Evolutionary conservation across 2,329 filamentous ascomycete genomes (phyloP), one percentile per base, ranked within the genome.

Genomic region (Curvularia lunata): DNA sequence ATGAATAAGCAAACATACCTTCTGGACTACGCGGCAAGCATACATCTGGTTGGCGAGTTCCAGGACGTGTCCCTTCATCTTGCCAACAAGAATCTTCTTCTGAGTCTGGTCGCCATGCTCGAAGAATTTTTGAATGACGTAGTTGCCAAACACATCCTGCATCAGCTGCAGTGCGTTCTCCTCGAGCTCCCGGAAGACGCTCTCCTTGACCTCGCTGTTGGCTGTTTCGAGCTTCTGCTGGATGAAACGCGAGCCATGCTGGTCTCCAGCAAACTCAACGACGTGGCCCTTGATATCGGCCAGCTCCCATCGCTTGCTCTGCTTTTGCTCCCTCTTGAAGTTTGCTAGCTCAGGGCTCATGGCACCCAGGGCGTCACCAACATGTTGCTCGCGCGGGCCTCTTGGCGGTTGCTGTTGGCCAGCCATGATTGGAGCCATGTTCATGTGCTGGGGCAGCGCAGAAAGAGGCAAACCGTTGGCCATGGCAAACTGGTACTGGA

Each of bases 111-210:
- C 96, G 38, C 95, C 94, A 75, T 98, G 92, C 75, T 98, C 94
- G 62, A 98, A 97, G 73, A 98, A 88, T 75, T 97, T 98, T 72
- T 99, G 95, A 38, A 98, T 93, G 34, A 99, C 95, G 72, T 98
- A 99, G 76, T 99, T 99, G 52, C 95, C 95, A 72, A 97, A 99
- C 0, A 98, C 89, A 75, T 98, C 95, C 45, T 89, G 94, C 92
- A 97, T 97, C 47, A 99, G 81, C 71, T 94, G 92, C 28, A 96
- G 78, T 1, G 90, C 87, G 65, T 99, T 95, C 0, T 88, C 86
- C 67, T 91, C 85, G 45, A 99, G 92, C 76, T 98, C 95, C 0
- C 84, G 83, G 80, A 97, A 98, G 0, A 98, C 86, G 54, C 88
- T 88, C 30, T 96, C 91, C 78, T 97, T 98, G 72, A 97, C 94